A percentile compares a stretch with the other conserved stretches of the same genome.
These are phyloP conservation scores for Chalciporus piperatoides DNA, from an alignment of 1,284 basidiomycete genomes.

Conservation along the genomic window DNA sequence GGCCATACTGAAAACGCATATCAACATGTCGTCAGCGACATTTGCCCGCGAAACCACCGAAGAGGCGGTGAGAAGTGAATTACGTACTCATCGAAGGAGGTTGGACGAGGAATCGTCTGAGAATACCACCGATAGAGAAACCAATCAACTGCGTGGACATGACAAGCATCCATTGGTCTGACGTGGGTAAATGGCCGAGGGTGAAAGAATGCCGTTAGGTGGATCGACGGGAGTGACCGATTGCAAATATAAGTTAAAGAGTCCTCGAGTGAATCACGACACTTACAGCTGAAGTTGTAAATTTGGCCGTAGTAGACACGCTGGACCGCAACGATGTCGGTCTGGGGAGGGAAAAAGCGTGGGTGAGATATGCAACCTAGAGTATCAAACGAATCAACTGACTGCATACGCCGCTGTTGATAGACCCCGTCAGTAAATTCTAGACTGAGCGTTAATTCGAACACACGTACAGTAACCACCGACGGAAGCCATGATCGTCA, in stretches of 20 bases:
- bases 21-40: no score
- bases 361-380: neutral
- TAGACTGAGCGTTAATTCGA: neutral
- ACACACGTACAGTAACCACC: conserved; percentile 41
- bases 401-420: conserved; percentile 31
- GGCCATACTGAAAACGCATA: conserved; percentile 69
- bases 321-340: conserved; percentile 78
- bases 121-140: conserved; percentile 81
- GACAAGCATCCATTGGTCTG: conserved; percentile 76
- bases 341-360: conserved; percentile 30
- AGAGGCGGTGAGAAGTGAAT: no score
- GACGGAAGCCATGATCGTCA: conserved; percentile 78
- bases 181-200: conserved; percentile 30
- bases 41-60: neutral
- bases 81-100: conserved; percentile 81
- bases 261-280: neutral
- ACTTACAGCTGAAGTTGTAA: conserved; percentile 60
- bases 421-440: conserved; percentile 2
- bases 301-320: conserved; percentile 64
- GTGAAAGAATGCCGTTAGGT: neutral
- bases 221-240: neutral
- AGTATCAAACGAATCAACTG: neutral
- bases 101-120: conserved; percentile 73
- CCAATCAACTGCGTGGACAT: conserved; percentile 86
- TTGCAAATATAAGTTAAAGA: neutral